Conservation (phyloP, 192 early-diverging fungal genomes). For the Coemansia erecta region DNA sequence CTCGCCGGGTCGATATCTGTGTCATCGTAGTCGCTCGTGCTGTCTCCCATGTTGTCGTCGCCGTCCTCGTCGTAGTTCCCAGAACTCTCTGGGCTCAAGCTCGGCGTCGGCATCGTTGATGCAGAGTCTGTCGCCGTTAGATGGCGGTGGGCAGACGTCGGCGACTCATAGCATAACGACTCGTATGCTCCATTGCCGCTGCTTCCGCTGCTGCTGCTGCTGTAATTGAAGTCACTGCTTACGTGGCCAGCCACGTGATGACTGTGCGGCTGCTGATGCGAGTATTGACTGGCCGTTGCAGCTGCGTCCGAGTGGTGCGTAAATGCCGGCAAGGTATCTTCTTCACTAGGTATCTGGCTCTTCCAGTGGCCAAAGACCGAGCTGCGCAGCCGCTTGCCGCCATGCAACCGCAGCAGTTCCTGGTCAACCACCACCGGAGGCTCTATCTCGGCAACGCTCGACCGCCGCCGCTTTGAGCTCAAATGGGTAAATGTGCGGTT, state of each 20-base stretch:
- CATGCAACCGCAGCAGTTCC: background rate
- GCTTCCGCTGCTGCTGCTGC: background rate
- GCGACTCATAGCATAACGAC: background rate
- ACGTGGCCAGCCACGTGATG: background rate
- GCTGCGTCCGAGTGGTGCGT: background rate
- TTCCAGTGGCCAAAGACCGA: constrained; percentile 5
- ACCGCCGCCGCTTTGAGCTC: constrained; percentile 4
- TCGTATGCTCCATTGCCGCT: background rate
- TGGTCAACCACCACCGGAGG: background rate
- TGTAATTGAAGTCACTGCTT: too few species aligned
- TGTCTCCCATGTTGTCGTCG: constrained; percentile 4
- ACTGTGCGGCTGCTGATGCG: background rate
- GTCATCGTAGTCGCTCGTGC: too few species aligned
- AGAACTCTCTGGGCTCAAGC: constrained; percentile 18
- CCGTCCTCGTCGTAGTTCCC: constrained; percentile 12
- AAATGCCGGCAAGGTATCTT: background rate
- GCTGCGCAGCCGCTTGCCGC: constrained; percentile 3
- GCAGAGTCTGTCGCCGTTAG: background rate
- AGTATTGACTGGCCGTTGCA: background rate
- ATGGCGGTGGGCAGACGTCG: background rate
- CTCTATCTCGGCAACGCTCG: background rate
- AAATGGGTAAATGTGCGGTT: background rate
- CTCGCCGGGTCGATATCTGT: constrained; percentile 22
- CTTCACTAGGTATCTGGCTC: background rate
- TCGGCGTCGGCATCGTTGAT: constrained; percentile 17